A percentile compares a stretch with the other conserved stretches of the same genome.
Conservation (phyloP, 75 land plant genomes). For the Cryptomeria japonica region DNA sequence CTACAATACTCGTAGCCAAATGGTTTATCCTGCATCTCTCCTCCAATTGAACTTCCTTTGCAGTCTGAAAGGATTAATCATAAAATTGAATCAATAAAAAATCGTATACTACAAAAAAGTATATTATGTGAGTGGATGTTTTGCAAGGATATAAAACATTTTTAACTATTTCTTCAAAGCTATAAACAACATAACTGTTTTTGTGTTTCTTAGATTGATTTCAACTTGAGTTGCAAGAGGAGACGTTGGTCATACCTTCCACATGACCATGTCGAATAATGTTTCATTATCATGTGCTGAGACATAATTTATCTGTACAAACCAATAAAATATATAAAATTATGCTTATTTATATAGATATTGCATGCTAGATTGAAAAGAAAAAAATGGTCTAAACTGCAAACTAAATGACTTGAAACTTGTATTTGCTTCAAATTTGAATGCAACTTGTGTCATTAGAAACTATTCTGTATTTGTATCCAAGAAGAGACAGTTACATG, state of each 20-base stretch:
- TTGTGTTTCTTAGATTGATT: background rate
- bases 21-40: slow-evolving; percentile 94
- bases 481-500: background rate
- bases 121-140: background rate
- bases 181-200: slow-evolving; percentile 3
- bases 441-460: background rate
- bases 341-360: background rate
- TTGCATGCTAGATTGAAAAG: background rate
- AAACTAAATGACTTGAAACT: background rate
- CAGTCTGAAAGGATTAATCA: slow-evolving; percentile 46
- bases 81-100: background rate
- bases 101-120: background rate
- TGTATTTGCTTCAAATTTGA: background rate
- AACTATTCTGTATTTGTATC: background rate
- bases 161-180: background rate
- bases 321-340: slow-evolving; percentile 1
- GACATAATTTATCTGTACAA: slow-evolving; percentile 82
- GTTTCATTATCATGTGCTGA: slow-evolving; percentile 99
- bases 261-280: slow-evolving; percentile 80
- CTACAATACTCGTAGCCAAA: slow-evolving; percentile 88
- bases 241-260: slow-evolving; percentile 61
- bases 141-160: background rate
- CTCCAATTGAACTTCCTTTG: slow-evolving; percentile 60
- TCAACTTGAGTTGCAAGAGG: background rate
- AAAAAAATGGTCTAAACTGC: background rate